phyloP scores from a whole-genome alignment of 495 filamentous ascomycete species.

The Cercophora newfieldiana region DNA sequence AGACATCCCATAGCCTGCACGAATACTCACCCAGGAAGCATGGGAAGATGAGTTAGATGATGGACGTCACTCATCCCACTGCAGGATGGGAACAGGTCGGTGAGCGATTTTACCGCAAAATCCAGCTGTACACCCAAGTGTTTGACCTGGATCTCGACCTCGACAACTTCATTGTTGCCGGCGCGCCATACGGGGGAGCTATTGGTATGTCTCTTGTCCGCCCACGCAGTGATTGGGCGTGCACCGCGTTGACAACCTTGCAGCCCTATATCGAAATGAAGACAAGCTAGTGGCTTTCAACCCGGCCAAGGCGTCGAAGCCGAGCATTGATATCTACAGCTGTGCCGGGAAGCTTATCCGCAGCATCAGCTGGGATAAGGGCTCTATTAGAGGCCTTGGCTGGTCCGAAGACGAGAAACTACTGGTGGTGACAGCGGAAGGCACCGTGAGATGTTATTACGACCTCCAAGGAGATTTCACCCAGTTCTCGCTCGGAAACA shows the following conservation, averaged over 20 bases:
- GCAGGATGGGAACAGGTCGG: constrained; percentile 92
- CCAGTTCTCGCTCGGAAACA: constrained; percentile 92
- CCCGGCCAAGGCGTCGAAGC: constrained; percentile 68
- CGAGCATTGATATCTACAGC: constrained; percentile 92
- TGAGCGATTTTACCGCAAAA: constrained; percentile 90
- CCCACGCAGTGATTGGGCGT: neutral
- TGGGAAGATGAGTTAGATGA: constrained; percentile 43
- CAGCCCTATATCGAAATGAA: constrained; percentile 89
- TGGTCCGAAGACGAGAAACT: constrained; percentile 98
- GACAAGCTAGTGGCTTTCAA: constrained; percentile 76
- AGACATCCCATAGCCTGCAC: neutral
- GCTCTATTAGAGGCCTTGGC: constrained; percentile 81
- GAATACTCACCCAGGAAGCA: constrained; percentile 14
- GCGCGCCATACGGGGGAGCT: constrained; percentile 93
- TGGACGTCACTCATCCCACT: constrained; percentile 65
- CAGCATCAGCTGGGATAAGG: constrained; percentile 80
- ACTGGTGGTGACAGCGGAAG: constrained; percentile 83
- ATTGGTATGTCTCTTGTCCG: constrained; percentile 63
- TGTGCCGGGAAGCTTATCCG: constrained; percentile 81
- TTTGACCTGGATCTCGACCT: constrained; percentile 92
- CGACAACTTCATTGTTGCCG: constrained; percentile 89
- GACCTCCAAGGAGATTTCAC: constrained; percentile 92
- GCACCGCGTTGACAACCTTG: constrained; percentile 14
- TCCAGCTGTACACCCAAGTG: constrained; percentile 84
- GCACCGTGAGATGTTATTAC: constrained; percentile 87